These are phyloP conservation scores for Pseudogymnoascus sp. DNA, from an alignment of 2,329 filamentous ascomycete genomes.

Conservation along the genomic window DNA sequence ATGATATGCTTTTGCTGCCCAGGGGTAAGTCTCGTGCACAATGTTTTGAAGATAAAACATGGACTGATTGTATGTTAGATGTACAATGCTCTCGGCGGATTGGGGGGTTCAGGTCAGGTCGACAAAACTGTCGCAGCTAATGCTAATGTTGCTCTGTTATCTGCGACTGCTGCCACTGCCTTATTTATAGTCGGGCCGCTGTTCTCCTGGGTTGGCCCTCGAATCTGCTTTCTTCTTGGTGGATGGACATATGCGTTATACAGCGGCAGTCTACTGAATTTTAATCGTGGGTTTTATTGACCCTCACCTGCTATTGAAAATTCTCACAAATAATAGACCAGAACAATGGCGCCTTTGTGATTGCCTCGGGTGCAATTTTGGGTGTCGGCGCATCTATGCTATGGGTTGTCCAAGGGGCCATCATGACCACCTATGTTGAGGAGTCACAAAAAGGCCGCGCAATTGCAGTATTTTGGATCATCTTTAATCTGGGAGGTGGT, in stretches of 20 bases:
- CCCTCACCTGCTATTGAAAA: background rate
- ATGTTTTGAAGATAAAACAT: background rate
- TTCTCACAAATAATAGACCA: constrained; percentile 20
- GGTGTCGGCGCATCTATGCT: constrained; percentile 71
- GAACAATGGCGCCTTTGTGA: constrained; percentile 37
- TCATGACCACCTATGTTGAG: constrained; percentile 81
- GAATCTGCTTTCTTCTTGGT: constrained; percentile 37
- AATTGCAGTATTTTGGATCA: constrained; percentile 87
- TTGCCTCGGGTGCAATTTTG: constrained; percentile 56
- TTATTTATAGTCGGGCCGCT: constrained; percentile 39
- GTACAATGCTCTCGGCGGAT: constrained; percentile 40
- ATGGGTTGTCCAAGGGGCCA: constrained; percentile 73
- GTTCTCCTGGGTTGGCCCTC: constrained; percentile 37
- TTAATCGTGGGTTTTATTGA: constrained; percentile 30
- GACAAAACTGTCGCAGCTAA: constrained; percentile 40
- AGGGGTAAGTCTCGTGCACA: constrained; percentile 30
- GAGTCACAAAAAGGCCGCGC: constrained; percentile 77
- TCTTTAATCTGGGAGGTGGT: constrained; percentile 84
- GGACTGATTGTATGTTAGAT: constrained; percentile 29
- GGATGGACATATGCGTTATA: constrained; percentile 42
- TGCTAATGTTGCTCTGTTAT: constrained; percentile 38
- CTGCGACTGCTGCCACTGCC: constrained; percentile 37
- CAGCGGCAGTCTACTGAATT: constrained; percentile 37
- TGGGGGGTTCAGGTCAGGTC: constrained; percentile 41
- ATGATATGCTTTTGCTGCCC: constrained; percentile 44